phyloP scores from a whole-genome alignment of 2,329 filamentous ascomycete species.

The Exophiala sp. region DNA sequence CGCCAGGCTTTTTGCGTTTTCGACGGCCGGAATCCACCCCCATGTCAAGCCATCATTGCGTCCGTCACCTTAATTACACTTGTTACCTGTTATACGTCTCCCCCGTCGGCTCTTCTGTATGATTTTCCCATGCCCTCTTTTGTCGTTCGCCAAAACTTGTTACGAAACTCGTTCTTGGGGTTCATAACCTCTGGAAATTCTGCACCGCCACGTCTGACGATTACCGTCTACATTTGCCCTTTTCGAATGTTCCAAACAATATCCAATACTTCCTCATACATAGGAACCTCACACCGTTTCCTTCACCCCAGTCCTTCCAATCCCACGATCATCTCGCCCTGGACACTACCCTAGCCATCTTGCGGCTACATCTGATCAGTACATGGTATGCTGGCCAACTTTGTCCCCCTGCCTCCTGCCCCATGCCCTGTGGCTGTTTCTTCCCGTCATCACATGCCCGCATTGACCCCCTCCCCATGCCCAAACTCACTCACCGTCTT shows the following conservation, averaged over 20 bases:
- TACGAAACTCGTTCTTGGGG: slow-evolving; percentile 2
- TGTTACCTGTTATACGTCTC: slow-evolving; percentile 7
- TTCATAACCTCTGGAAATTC: slow-evolving; percentile 5
- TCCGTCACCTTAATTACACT: slow-evolving; percentile 2
- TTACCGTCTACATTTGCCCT: slow-evolving; percentile 13
- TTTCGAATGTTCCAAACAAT: slow-evolving; percentile 16
- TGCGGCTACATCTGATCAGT: slow-evolving; percentile 21
- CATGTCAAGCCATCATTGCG: not conserved
- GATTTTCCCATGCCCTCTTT: slow-evolving; percentile 13
- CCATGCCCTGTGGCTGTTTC: slow-evolving; percentile 16
- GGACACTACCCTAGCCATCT: slow-evolving; percentile 8
- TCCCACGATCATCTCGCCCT: slow-evolving; percentile 7
- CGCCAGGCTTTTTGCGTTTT: slow-evolving; percentile 2
- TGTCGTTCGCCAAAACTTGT: slow-evolving; percentile 27
- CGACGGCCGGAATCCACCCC: not conserved
- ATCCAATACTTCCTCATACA: slow-evolving; percentile 12
- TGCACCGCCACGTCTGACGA: slow-evolving; percentile 30
- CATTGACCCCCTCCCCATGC: slow-evolving; percentile 14
- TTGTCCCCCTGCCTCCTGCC: slow-evolving; percentile 7
- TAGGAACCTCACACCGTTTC: slow-evolving; percentile 10
- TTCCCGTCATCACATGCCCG: slow-evolving; percentile 20
- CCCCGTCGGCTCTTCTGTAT: slow-evolving; percentile 21
- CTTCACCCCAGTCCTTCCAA: slow-evolving; percentile 8
- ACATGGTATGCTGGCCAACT: slow-evolving; percentile 23
- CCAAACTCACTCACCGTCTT: slow-evolving; percentile 9